These are phyloP conservation scores for Dysphania ambrosioides DNA, from an alignment of 148 eudicot species.

Conservation along the genomic window DNA sequence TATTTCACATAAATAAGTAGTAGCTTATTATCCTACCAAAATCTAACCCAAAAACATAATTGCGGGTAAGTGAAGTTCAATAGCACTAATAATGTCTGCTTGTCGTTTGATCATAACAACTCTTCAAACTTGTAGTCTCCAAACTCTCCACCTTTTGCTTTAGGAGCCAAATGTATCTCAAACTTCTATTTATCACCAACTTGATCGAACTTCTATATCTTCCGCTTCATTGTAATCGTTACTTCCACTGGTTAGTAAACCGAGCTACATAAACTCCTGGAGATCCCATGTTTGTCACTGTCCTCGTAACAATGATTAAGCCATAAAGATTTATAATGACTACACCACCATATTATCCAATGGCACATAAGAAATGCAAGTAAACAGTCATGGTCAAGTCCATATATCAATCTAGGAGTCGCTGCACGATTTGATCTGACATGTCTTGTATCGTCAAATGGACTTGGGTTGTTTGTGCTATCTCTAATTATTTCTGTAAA, in stretches of 20 bases:
- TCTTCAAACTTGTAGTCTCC: slow-evolving; percentile 36
- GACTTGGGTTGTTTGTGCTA: slow-evolving; percentile 40
- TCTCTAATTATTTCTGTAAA: slow-evolving; percentile 47
- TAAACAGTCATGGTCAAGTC: slow-evolving; percentile 36
- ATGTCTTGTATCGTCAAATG: slow-evolving; percentile 56
- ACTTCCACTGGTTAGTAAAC: slow-evolving; percentile 34
- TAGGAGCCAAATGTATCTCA: slow-evolving; percentile 28
- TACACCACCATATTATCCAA: slow-evolving; percentile 32
- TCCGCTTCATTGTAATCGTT: slow-evolving; percentile 37
- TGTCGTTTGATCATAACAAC: slow-evolving; percentile 48
- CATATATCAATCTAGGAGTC: slow-evolving; percentile 58
- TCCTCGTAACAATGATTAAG: slow-evolving; percentile 39
- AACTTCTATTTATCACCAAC: slow-evolving; percentile 47
- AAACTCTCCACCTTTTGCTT: not conserved
- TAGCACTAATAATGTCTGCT: slow-evolving; percentile 20
- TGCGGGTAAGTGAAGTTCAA: no score
- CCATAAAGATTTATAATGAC: slow-evolving; percentile 34
- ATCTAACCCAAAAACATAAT: no score
- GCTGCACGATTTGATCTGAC: slow-evolving; percentile 42
- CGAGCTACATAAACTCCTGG: slow-evolving; percentile 37
- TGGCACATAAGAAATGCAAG: slow-evolving; percentile 47
- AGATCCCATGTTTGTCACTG: slow-evolving; percentile 49
- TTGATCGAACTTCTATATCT: slow-evolving; percentile 29
- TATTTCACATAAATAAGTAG: no score
- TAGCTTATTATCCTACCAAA: no score